Base-by-base conservation (phyloP, 768 basidiomycete genomes). In the Coprinopsis strossmayeri region DNA sequence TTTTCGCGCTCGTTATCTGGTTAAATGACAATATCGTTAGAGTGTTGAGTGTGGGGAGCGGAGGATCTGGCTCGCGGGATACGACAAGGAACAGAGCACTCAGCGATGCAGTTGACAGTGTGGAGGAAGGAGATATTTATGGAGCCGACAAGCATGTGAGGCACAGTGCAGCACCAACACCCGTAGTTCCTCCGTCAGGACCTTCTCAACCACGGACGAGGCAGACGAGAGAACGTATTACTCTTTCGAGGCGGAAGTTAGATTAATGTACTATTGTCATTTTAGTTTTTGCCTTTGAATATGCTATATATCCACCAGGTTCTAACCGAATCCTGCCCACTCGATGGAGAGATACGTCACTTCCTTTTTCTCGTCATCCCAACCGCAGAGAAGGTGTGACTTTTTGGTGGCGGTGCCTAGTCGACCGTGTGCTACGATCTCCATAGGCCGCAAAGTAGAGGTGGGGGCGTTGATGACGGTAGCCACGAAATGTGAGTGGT, bases 371-470 rank as follows among this genome's bases (percentile, higher is more conserved):
- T 72, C 73, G 28, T 89, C 84, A 57, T 95, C 82, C 86, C 88
- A 96, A 26, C 84, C 81, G 57, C 92, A 96, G 2, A 98, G 67
- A 25, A 98, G 67, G 63, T 97, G 94, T 0, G 91, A 81, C 66
- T 99, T 99, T 66, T 97, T 98, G 7, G 96, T 97, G 10, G 89
- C 96, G 2, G 96, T 99, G 1, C 95, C 96, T 27, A 99, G 67
- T 27, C 96, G 77, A 15, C 96, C 96, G 61, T 93, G 93, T 0
- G 95, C 94, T 20, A 99, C 88, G 39, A 99, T 79, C 64, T 98
- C 92, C 81, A 95, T 89, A 3, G 96, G 93, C 41, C 76, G 72
- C 44, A 99, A 72, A 1, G 72, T 55, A 11, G 79, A 59, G 40
- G 63, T 54, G 1, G 79, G 78, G 5, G 86, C 80, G 11, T 86